phyloP scores from a whole-genome alignment of 805 yeast genomes.

The Candida boidinii region DNA sequence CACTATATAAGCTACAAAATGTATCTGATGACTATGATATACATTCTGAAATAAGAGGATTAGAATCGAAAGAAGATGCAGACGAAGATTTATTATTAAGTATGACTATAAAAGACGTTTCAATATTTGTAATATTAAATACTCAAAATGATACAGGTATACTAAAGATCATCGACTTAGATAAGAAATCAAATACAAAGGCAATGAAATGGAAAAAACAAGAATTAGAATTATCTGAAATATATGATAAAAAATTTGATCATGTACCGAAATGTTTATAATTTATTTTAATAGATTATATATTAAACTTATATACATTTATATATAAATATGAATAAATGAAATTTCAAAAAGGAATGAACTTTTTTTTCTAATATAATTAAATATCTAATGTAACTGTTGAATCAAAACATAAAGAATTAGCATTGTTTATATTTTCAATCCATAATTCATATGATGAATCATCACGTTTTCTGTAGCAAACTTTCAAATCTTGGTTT shows the following conservation, averaged over 20 bases:
- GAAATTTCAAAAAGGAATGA: no score
- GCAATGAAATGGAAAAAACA: conserved; percentile 33
- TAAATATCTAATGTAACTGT: no score
- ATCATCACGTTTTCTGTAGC: conserved; percentile 7
- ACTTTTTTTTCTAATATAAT: no score
- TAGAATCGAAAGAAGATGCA: conserved; percentile 30
- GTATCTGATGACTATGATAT: conserved; percentile 18
- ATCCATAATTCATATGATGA: conserved; percentile 20
- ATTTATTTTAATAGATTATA: no score
- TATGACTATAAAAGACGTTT: conserved; percentile 48
- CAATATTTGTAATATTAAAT: conserved; percentile 34
- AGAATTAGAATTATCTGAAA: conserved; percentile 16
- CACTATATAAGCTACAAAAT: conserved; percentile 25
- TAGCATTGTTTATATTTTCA: conserved; percentile 7
- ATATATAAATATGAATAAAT: no score
- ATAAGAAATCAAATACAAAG: conserved; percentile 35
- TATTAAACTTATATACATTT: no score
- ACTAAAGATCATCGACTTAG: conserved; percentile 36
- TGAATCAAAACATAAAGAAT: conserved; percentile 10
- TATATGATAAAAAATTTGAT: no score
- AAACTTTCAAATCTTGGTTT: conserved; percentile 25
- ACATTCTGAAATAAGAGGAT: conserved; percentile 20
- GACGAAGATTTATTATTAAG: conserved; percentile 30
- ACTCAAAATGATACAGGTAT: conserved; percentile 4
- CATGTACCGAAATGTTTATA: no score